Percentiles rank a stretch among this genome's conserved stretches.
phyloP scores from a whole-genome alignment of 2,329 filamentous ascomycete species.

The Botrytis deweyae region DNA sequence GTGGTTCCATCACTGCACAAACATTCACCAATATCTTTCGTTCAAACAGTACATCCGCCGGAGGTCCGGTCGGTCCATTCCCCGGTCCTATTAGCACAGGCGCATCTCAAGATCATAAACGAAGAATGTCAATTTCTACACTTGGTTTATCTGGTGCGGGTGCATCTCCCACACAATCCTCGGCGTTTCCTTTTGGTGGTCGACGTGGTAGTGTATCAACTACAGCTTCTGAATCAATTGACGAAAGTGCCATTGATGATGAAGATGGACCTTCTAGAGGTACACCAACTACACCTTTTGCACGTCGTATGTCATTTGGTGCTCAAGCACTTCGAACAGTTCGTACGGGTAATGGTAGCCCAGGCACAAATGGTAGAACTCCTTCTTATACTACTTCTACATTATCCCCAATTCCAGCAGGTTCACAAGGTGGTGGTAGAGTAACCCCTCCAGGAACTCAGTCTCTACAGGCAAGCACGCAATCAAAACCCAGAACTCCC shows the following conservation, averaged over 20 bases:
- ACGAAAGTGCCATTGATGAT: slow-evolving; percentile 73
- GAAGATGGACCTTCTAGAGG: slow-evolving; percentile 54
- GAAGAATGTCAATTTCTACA: slow-evolving; percentile 72
- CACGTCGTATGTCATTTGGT: slow-evolving; percentile 86
- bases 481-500: slow-evolving; percentile 56
- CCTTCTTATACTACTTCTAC: slow-evolving; percentile 35
- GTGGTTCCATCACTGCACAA: slow-evolving; percentile 46
- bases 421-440: slow-evolving; percentile 30
- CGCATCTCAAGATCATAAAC: slow-evolving; percentile 52
- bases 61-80: slow-evolving; percentile 46
- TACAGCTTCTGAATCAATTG: slow-evolving; percentile 60
- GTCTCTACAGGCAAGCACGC: slow-evolving; percentile 55
- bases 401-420: slow-evolving; percentile 36
- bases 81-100: slow-evolving; percentile 50
- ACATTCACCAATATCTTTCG: slow-evolving; percentile 53
- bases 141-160: slow-evolving; percentile 73
- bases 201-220: slow-evolving; percentile 71
- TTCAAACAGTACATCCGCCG: slow-evolving; percentile 48
- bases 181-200: slow-evolving; percentile 51
- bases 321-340: slow-evolving; percentile 58
- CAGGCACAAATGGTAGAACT: slow-evolving; percentile 37
- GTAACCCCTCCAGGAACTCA: slow-evolving; percentile 33
- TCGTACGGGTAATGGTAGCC: slow-evolving; percentile 40
- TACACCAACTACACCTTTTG: slow-evolving; percentile 71
- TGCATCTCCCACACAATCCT: slow-evolving; percentile 59